Conservation (phyloP, 192 early-diverging fungal genomes). For the Geosiphon pyriformis region DNA sequence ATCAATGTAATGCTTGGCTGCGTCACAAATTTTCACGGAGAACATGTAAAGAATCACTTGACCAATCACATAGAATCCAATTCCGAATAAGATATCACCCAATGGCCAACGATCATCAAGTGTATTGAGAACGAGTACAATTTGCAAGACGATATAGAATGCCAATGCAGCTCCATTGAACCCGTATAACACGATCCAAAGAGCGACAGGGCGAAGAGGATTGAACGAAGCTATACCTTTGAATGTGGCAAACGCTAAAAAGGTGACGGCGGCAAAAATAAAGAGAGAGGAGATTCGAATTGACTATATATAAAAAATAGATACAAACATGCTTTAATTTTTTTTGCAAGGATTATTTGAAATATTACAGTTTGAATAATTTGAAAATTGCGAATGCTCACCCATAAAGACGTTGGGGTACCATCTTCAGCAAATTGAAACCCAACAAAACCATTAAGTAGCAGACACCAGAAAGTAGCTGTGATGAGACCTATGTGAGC, state of each 20-base stretch:
- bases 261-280: slow-evolving; percentile 58
- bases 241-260: slow-evolving; percentile 68
- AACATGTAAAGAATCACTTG: slow-evolving; percentile 66
- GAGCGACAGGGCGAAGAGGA: slow-evolving; percentile 42
- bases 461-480: slow-evolving; percentile 72
- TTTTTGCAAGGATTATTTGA: too few species aligned
- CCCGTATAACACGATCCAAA: slow-evolving; percentile 73
- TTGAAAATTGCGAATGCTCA: slow-evolving; percentile 34
- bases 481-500: slow-evolving; percentile 65
- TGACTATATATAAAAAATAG: too few species aligned
- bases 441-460: slow-evolving; percentile 82
- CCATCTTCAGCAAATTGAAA: slow-evolving; percentile 89
- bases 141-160: slow-evolving; percentile 72
- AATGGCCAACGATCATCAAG: slow-evolving; percentile 83
- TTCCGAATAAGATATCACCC: slow-evolving; percentile 74
- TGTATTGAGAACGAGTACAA: slow-evolving; percentile 74
- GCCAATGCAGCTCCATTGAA: slow-evolving; percentile 62
- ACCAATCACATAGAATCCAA: slow-evolving; percentile 69
- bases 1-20: slow-evolving; percentile 80
- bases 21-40: slow-evolving; percentile 61
- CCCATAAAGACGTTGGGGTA: slow-evolving; percentile 80
- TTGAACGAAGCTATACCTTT: slow-evolving; percentile 48
- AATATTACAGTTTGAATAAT: too few species aligned
- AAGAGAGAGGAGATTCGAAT: slow-evolving; percentile 70
- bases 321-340: slow-evolving; percentile 7